Evolutionary conservation across 2,329 filamentous ascomycete species (phyloP).

Genomic region (Kalmusia sp.): DNA sequence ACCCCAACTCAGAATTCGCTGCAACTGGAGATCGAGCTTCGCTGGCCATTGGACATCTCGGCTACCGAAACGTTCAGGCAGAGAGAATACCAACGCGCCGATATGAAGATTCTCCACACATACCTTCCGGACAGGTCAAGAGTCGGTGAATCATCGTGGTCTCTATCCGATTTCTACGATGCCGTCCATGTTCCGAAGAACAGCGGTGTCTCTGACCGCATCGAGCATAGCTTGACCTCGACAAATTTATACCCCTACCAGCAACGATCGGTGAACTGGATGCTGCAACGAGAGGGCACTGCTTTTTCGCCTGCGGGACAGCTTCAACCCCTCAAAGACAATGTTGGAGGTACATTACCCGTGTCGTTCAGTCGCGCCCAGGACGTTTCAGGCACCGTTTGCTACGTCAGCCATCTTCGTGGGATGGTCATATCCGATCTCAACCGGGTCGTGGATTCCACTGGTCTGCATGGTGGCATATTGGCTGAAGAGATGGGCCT

Average conservation of each 20-base stretch:
- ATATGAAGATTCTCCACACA: slow-evolving; percentile 32
- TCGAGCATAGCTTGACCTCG: slow-evolving; percentile 34
- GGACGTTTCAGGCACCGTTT: slow-evolving; percentile 57
- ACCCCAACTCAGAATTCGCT: slow-evolving; percentile 9
- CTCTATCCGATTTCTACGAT: slow-evolving; percentile 70
- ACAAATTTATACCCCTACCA: slow-evolving; percentile 74
- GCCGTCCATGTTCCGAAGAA: slow-evolving; percentile 69
- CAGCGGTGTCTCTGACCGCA: slow-evolving; percentile 32
- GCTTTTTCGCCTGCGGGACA: slow-evolving; percentile 46
- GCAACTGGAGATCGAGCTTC: slow-evolving; percentile 32
- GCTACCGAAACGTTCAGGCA: slow-evolving; percentile 30
- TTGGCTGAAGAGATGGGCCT: slow-evolving; percentile 84
- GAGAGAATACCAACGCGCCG: slow-evolving; percentile 26
- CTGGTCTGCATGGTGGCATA: slow-evolving; percentile 63
- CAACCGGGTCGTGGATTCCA: slow-evolving; percentile 50
- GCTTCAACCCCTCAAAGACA: slow-evolving; percentile 12
- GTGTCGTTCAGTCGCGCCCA: slow-evolving; percentile 54
- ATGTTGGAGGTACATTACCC: slow-evolving; percentile 29
- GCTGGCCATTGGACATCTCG: slow-evolving; percentile 37
- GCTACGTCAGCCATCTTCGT: slow-evolving; percentile 69
- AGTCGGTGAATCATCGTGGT: slow-evolving; percentile 46
- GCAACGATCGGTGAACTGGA: slow-evolving; percentile 72
- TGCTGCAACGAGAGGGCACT: slow-evolving; percentile 71
- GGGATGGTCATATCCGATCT: slow-evolving; percentile 64
- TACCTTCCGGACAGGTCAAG: slow-evolving; percentile 26